A percentile compares a stretch with the other conserved stretches of the same genome.
phyloP scores from a whole-genome alignment of 345 rosid genomes.

The Dimocarpus longan region DNA sequence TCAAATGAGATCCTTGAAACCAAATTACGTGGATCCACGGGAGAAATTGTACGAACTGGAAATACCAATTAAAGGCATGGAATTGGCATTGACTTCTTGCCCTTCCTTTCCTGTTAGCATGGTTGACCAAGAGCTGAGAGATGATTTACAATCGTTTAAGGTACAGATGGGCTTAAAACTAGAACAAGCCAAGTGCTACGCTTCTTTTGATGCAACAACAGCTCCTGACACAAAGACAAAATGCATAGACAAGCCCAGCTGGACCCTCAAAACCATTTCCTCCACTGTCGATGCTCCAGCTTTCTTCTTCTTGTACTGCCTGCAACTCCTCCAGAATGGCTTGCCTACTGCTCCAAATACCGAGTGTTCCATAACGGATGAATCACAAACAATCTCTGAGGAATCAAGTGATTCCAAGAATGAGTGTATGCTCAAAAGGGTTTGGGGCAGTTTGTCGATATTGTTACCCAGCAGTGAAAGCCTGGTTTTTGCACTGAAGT shows the following conservation, averaged over 20 bases:
- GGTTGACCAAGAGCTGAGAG: slow-evolving; percentile 38
- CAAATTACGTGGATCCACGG: slow-evolving; percentile 22
- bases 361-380: background rate
- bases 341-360: slow-evolving; percentile 22
- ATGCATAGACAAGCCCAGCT: slow-evolving; percentile 9
- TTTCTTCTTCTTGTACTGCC: slow-evolving; percentile 56
- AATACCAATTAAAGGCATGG: slow-evolving; percentile 55
- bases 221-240: slow-evolving; percentile 35
- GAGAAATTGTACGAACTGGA: slow-evolving; percentile 50
- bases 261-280: slow-evolving; percentile 31
- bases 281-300: slow-evolving; percentile 43
- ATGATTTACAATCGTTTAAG: slow-evolving; percentile 31
- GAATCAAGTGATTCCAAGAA: slow-evolving; percentile 17
- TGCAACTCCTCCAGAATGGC: slow-evolving; percentile 51
- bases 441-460: slow-evolving; percentile 21
- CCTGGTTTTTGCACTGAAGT: slow-evolving; percentile 55
- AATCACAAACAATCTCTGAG: slow-evolving; percentile 7
- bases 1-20: slow-evolving; percentile 40
- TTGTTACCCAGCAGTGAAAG: slow-evolving; percentile 36
- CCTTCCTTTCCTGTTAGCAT: slow-evolving; percentile 49
- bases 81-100: slow-evolving; percentile 50
- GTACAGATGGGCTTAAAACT: slow-evolving; percentile 35
- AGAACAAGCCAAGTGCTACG: slow-evolving; percentile 32
- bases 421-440: slow-evolving; percentile 17
- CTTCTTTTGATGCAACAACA: slow-evolving; percentile 31